Evolutionary conservation across 106 monocot species (phyloP).

Genomic region (Apostasia shenzhenica): DNA sequence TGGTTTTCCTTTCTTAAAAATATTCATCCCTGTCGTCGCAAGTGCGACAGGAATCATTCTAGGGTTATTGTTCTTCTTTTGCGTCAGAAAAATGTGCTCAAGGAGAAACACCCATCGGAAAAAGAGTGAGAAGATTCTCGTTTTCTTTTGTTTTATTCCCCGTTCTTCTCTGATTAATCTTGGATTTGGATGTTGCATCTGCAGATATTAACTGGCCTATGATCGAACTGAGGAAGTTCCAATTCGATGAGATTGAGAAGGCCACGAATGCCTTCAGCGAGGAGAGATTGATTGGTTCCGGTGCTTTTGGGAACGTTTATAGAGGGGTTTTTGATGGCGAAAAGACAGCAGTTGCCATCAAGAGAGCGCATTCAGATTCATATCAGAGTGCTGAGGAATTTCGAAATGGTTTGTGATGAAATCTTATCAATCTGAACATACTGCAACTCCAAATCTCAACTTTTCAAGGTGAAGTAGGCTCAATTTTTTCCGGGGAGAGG

Average conservation of each 20-base stretch:
- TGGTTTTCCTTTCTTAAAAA: not conserved
- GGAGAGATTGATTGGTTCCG: conserved; percentile 27
- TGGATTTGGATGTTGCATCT: not conserved
- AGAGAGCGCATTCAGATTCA: conserved; percentile 21
- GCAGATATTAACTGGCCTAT: not conserved
- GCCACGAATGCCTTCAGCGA: conserved; percentile 22
- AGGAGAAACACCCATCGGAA: not conserved
- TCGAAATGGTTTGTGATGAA: conserved; percentile 17
- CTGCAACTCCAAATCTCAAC: no score
- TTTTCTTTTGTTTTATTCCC: not conserved
- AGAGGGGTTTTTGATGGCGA: conserved; percentile 23
- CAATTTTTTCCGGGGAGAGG: no score
- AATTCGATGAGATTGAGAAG: conserved; percentile 16
- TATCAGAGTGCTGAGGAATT: conserved; percentile 20
- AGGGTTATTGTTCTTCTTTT: conserved; percentile 6
- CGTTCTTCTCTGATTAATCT: not conserved
- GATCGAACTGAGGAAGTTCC: conserved; percentile 9
- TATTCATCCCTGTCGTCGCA: not conserved
- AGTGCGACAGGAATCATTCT: not conserved
- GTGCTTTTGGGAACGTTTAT: conserved; percentile 34
- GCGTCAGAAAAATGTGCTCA: conserved; percentile 6
- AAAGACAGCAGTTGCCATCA: conserved; percentile 17
- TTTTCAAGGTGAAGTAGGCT: no score
- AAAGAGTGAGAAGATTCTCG: conserved; percentile 2
- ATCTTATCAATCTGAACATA: no score